These are phyloP conservation scores for Leccinum ochraceum DNA, from an alignment of 768 basidiomycete species.

Conservation along the genomic window DNA sequence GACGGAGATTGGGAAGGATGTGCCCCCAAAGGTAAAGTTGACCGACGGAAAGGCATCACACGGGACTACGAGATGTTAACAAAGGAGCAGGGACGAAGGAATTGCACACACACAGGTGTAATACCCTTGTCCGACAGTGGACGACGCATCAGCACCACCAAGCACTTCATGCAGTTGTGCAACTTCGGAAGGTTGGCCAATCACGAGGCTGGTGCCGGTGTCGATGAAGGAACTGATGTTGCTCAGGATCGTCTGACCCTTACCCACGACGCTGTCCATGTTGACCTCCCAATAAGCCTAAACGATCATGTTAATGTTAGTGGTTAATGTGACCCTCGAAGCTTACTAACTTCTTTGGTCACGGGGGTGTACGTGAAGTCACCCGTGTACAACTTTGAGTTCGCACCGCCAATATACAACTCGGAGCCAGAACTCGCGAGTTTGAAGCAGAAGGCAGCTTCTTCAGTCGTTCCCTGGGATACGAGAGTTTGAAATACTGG, in stretches of 20 bases:
- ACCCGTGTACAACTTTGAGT: slow-evolving; percentile 46
- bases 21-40: background rate
- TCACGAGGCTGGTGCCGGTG: slow-evolving; percentile 22
- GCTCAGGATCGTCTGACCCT: slow-evolving; percentile 4
- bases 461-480: slow-evolving; percentile 31
- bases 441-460: slow-evolving; percentile 49
- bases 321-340: background rate
- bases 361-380: slow-evolving; percentile 37
- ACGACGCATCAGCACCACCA: slow-evolving; percentile 26
- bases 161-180: slow-evolving; percentile 21
- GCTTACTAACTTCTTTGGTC: slow-evolving; percentile 8
- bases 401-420: slow-evolving; percentile 53
- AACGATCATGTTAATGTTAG: background rate
- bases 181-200: slow-evolving; percentile 16
- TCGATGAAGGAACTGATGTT: slow-evolving; percentile 18
- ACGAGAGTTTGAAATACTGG: slow-evolving; percentile 46
- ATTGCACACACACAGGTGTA: slow-evolving; percentile 30
- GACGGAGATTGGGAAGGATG: background rate
- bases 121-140: slow-evolving; percentile 24
- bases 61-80: background rate
- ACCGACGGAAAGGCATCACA: background rate
- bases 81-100: background rate
- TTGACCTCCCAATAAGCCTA: slow-evolving; percentile 24
- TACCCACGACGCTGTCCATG: slow-evolving; percentile 8
- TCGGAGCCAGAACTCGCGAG: slow-evolving; percentile 42